phyloP scores from a whole-genome alignment of 1,284 basidiomycete species.

The Phenoliferia sp. region DNA sequence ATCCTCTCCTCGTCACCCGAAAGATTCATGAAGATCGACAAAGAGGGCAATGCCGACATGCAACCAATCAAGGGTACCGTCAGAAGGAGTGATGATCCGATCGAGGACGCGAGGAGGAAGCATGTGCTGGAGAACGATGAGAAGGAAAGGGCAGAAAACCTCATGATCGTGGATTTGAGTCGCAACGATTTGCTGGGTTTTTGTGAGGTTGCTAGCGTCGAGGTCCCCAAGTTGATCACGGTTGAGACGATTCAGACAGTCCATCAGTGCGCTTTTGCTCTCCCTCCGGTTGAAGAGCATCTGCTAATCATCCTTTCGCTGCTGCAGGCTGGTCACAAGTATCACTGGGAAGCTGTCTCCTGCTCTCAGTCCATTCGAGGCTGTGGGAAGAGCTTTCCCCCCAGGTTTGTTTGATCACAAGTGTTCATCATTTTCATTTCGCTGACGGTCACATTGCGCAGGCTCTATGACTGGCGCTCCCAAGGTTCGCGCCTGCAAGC shows the following conservation, averaged over 20 bases:
- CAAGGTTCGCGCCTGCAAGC: constrained; percentile 86
- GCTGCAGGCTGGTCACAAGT: constrained; percentile 71
- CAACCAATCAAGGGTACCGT: constrained; percentile 92
- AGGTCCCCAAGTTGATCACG: constrained; percentile 77
- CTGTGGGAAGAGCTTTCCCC: constrained; percentile 73
- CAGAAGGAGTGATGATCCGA: constrained; percentile 9
- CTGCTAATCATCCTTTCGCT: background rate
- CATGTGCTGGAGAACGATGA: constrained; percentile 60
- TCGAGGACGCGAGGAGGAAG: constrained; percentile 42
- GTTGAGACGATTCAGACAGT: constrained; percentile 93
- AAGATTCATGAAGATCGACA: constrained; percentile 80
- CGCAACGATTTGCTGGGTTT: constrained; percentile 78
- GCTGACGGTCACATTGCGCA: no score
- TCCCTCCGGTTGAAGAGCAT: no score
- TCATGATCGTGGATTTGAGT: constrained; percentile 98
- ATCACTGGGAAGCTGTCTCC: constrained; percentile 62
- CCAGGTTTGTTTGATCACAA: constrained; percentile 61
- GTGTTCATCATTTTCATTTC: no score
- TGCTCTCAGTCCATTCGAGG: constrained; percentile 58
- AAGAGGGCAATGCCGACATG: constrained; percentile 66
- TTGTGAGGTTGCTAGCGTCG: constrained; percentile 65
- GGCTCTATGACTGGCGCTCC: constrained; percentile 98
- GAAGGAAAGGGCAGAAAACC: constrained; percentile 94
- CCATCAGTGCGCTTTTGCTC: constrained; percentile 58
- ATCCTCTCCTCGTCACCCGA: constrained; percentile 81